Conservation (phyloP, 2,329 filamentous ascomycete genomes). For the Knoxdaviesia proteae region DNA sequence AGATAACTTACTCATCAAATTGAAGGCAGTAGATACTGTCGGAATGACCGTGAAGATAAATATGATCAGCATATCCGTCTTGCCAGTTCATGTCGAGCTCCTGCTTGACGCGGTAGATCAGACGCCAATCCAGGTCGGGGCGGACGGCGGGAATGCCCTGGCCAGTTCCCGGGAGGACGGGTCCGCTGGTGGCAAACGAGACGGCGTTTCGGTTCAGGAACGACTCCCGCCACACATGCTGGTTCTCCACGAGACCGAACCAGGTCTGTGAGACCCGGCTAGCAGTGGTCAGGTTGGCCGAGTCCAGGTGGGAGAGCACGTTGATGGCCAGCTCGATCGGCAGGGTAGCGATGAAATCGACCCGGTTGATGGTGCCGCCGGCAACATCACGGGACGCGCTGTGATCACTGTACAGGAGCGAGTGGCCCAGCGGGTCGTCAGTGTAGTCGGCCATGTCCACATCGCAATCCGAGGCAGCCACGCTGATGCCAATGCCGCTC, state of each 20-base stretch:
- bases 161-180: constrained; percentile 30
- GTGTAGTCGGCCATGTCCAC: constrained; percentile 14
- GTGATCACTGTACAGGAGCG: no score
- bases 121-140: constrained; percentile 62
- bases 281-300: constrained; percentile 25
- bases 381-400: constrained; percentile 11
- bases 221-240: constrained; percentile 42
- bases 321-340: constrained; percentile 39
- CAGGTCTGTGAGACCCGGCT: constrained; percentile 29
- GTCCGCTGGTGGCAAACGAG: constrained; percentile 35
- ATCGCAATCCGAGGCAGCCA: constrained; percentile 21
- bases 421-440: neutral
- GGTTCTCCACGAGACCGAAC: constrained; percentile 24
- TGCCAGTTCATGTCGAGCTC: constrained; percentile 65
- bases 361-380: constrained; percentile 23
- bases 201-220: constrained; percentile 39
- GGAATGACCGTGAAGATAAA: constrained; percentile 79
- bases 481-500: constrained; percentile 41
- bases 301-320: constrained; percentile 34
- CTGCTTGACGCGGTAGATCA: constrained; percentile 59
- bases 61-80: constrained; percentile 46
- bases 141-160: constrained; percentile 32
- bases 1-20: constrained; percentile 63
- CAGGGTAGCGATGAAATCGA: constrained; percentile 36
- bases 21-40: constrained; percentile 97